These are phyloP conservation scores for Herpetomonas tarakana DNA, from an alignment of 208 protist species.

Conservation along the genomic window DNA sequence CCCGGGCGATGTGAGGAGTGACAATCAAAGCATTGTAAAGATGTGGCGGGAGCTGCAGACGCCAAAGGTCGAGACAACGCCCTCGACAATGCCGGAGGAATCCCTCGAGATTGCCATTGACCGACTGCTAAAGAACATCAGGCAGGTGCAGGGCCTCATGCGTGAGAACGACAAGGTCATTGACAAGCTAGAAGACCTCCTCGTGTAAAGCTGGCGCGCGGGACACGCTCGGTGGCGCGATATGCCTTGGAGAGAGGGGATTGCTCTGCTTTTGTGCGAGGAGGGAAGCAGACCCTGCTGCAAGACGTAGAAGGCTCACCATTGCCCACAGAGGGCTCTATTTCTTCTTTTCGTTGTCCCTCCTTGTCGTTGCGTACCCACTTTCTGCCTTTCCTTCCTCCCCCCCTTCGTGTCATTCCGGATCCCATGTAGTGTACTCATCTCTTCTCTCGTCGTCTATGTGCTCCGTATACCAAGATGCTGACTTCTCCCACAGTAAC, in stretches of 20 bases:
- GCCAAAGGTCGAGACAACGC: constrained; percentile 31
- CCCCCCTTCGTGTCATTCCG: neutral
- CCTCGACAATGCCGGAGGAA: constrained; percentile 52
- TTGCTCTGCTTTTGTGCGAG: too few relatives aligned
- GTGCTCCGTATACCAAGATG: too few relatives aligned
- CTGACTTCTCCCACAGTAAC: too few relatives aligned
- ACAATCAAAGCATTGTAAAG: constrained; percentile 60
- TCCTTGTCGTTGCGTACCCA: too few relatives aligned
- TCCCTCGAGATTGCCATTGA: constrained; percentile 77
- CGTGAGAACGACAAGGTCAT: constrained; percentile 62
- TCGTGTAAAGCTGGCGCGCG: constrained; percentile 18
- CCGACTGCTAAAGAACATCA: constrained; percentile 64
- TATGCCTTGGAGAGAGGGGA: too few relatives aligned
- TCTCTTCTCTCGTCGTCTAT: too few relatives aligned
- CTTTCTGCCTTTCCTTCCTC: neutral
- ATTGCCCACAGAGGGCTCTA: too few relatives aligned
- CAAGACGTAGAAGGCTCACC: too few relatives aligned
- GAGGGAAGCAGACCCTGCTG: too few relatives aligned
- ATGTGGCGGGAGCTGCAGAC: constrained; percentile 79
- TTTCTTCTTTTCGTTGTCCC: too few relatives aligned
- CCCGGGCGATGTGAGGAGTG: constrained; percentile 21
- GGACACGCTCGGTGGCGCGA: too few relatives aligned
- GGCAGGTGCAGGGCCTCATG: constrained; percentile 50
- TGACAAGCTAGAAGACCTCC: constrained; percentile 49
- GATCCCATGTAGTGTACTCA: too few relatives aligned